phyloP scores from a whole-genome alignment of 257 asterid species.

The Datura wrightii region DNA sequence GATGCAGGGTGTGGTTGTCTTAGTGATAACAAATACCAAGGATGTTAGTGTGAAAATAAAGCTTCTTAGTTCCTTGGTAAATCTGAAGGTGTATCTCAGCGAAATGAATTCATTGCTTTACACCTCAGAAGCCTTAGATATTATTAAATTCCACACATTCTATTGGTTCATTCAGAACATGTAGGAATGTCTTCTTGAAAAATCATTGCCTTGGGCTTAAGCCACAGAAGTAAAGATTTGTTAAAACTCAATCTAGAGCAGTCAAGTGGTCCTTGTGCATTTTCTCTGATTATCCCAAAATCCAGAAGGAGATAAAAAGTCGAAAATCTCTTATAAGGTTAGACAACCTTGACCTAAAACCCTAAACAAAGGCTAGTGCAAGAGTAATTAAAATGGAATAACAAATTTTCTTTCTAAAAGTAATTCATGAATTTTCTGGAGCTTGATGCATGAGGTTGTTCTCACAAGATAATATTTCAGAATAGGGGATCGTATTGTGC shows the following conservation, averaged over 20 bases:
- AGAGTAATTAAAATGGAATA: background rate
- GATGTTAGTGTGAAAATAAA: constrained; percentile 15
- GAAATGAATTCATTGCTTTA: background rate
- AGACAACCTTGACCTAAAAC: constrained; percentile 21
- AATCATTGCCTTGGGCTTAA: constrained; percentile 4
- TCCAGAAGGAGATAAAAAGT: background rate
- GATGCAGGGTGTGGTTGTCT: background rate
- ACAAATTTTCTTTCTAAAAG: background rate
- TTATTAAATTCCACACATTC: constrained; percentile 10
- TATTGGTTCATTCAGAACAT: background rate
- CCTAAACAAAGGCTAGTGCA: constrained; percentile 12
- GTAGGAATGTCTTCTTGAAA: constrained; percentile 16
- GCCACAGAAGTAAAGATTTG: background rate
- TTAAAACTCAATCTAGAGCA: background rate
- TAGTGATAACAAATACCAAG: background rate
- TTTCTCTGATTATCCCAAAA: background rate
- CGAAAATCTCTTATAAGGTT: background rate
- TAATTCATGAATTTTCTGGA: constrained; percentile 11
- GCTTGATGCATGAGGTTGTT: constrained; percentile 19
- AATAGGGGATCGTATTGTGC: background rate
- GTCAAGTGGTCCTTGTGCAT: background rate
- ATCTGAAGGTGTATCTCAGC: constrained; percentile 17
- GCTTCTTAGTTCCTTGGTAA: constrained; percentile 16
- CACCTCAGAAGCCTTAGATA: background rate
- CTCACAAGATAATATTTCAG: background rate